Base-by-base conservation (phyloP, 2,329 filamentous ascomycete genomes). In the Xylariaceae sp. region DNA sequence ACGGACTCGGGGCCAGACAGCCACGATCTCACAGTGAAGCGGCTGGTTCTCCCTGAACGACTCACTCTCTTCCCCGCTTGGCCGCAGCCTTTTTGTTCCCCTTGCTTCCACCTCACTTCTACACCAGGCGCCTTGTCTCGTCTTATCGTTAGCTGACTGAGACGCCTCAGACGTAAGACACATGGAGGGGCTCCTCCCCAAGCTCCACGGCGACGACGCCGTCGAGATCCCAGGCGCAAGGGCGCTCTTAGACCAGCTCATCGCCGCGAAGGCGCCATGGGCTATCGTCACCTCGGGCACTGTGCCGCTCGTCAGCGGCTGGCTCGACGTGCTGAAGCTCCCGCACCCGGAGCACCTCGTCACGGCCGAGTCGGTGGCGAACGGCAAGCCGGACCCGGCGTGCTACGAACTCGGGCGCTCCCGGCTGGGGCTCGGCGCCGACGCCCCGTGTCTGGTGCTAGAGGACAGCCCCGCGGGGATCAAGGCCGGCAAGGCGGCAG, bases 391-490 rank as follows among this genome's bases (percentile, higher is more conserved):
- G 0, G 82, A 90, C 62, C 87, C 87, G 19, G 66, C 74, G 12
- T 88, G 86, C 67, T 91, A 90, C 63, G 63, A 72, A 38, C 71
- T 89, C 38, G 87, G 85, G 13, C 77, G 79, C 35, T 69, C 77
- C 52, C 74, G 74, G 48, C 72, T 90, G 13, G 73, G 72, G 1
- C 62, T 81, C 16, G 60, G 71, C 16, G 70, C 68, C 26, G 59
- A 60, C 12, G 64, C 67, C 40, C 65, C 68, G 24, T 66, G 91
- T 33, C 71, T 95, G 41, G 90, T 96, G 37, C 68, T 95, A 29
- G 90, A 96, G 67, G 90, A 96, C 67, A 87, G 87, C 42, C 89
- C 90, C 4, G 87, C 89, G 7, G 90, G 90, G 4, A 87, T 95
- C 57, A 74, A 69, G 50, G 81, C 89, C 19, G 90, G 89, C 37